Evolutionary conservation across 352 stramenopile species (phyloP).

Genomic region (Elongisporangium undulatum): DNA sequence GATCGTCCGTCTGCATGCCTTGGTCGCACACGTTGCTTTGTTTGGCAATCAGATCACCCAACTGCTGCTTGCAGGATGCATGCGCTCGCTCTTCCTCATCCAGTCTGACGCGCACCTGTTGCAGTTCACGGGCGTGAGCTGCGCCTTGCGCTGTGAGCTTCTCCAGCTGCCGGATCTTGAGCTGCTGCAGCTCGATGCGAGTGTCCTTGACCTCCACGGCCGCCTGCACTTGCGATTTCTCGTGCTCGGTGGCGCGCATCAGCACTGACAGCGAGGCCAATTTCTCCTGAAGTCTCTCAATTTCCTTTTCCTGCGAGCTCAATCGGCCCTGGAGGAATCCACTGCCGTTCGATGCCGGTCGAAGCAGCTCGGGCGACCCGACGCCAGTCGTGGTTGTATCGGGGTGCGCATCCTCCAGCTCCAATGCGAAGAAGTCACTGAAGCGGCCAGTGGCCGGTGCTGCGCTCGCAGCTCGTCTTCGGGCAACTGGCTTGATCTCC

Average conservation of each 20-base stretch:
- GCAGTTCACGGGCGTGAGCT: constrained; percentile 41
- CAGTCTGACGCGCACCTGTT: constrained; percentile 33
- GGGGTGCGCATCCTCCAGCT: constrained; percentile 1
- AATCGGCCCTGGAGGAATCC: constrained; percentile 60
- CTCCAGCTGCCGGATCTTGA: constrained; percentile 61
- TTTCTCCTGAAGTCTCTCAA: constrained; percentile 69
- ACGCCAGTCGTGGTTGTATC: not conserved
- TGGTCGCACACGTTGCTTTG: constrained; percentile 9
- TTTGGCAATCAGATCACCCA: constrained; percentile 13
- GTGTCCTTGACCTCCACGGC: constrained; percentile 73
- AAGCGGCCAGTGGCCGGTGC: constrained; percentile 4
- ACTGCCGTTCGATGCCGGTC: not conserved
- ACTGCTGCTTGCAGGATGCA: constrained; percentile 33
- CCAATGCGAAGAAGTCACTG: constrained; percentile 13
- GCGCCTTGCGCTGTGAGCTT: constrained; percentile 45
- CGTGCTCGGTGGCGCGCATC: constrained; percentile 56
- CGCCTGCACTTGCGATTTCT: constrained; percentile 48
- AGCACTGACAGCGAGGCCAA: constrained; percentile 56
- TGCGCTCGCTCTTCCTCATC: constrained; percentile 46
- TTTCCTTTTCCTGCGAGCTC: constrained; percentile 59
- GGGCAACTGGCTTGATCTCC: not conserved
- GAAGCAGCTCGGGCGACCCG: not conserved
- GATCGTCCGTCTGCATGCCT: constrained; percentile 46
- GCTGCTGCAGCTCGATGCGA: constrained; percentile 63
- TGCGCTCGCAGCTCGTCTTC: constrained; percentile 4